phyloP scores from a whole-genome alignment of 495 filamentous ascomycete genomes.

The Podospora appendiculata region DNA sequence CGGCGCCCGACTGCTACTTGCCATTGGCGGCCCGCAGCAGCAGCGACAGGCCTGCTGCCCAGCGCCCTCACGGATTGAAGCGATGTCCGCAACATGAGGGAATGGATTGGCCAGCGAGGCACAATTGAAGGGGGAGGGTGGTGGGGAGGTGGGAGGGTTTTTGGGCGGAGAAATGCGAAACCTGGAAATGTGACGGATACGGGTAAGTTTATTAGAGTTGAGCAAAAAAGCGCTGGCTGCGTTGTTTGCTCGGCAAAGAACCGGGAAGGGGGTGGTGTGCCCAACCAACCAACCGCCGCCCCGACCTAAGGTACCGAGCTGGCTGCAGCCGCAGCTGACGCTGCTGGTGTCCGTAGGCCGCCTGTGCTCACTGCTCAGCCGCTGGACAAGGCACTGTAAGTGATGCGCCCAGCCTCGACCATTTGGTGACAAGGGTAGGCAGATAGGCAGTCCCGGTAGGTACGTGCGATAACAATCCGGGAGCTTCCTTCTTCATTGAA shows the following conservation, averaged over 20 bases:
- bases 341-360: too few relatives aligned
- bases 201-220: conserved; percentile 4
- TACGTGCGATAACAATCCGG: too few relatives aligned
- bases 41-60: conserved; percentile 40
- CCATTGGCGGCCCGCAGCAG: conserved; percentile 48
- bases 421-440: too few relatives aligned
- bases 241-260: conserved; percentile 25
- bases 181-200: not conserved
- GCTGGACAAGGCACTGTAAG: too few relatives aligned
- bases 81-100: conserved; percentile 62
- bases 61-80: conserved; percentile 50
- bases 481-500: too few relatives aligned
- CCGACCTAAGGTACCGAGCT: too few relatives aligned
- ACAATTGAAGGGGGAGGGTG: conserved; percentile 24
- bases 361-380: too few relatives aligned
- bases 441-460: too few relatives aligned
- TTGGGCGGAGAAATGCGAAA: conserved; percentile 29
- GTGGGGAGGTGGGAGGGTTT: conserved; percentile 23
- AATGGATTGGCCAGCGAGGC: conserved; percentile 40
- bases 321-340: not conserved
- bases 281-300: conserved; percentile 8
- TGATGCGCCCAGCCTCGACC: too few relatives aligned
- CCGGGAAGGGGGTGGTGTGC: conserved; percentile 13
- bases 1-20: conserved; percentile 30
- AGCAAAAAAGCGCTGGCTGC: conserved; percentile 30